Conservation (phyloP, 495 filamentous ascomycete genomes). For the Parmelia sp. region DNA sequence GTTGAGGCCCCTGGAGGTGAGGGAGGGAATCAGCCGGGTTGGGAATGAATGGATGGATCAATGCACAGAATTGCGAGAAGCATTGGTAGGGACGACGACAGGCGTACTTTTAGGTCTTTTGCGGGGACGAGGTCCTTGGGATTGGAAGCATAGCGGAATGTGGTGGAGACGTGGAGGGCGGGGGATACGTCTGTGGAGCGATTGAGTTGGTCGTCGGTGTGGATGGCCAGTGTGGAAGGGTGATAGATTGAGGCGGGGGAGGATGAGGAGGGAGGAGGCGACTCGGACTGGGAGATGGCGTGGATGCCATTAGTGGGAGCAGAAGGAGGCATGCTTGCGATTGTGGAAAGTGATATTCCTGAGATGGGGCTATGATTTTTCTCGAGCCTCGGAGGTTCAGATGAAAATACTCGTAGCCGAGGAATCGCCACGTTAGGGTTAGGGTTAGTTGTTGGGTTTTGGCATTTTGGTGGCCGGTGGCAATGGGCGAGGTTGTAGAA, state of each 20-base stretch:
- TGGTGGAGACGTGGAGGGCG: slow-evolving; percentile 79
- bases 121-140: slow-evolving; percentile 53
- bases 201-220: slow-evolving; percentile 77
- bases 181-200: slow-evolving; percentile 70
- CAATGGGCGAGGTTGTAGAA: no score
- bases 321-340: background rate
- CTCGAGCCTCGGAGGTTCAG: background rate
- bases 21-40: background rate
- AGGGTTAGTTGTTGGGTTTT: no score
- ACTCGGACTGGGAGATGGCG: background rate
- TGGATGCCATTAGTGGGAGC: background rate
- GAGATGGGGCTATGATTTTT: background rate
- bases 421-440: background rate
- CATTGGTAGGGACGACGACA: background rate
- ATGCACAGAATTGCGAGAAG: background rate
- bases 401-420: background rate
- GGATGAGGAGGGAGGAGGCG: background rate
- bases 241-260: slow-evolving; percentile 2
- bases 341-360: background rate
- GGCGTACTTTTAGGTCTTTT: slow-evolving; percentile 32
- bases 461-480: no score
- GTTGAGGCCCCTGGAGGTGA: slow-evolving; percentile 9
- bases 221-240: slow-evolving; percentile 65
- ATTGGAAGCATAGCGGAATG: slow-evolving; percentile 70
- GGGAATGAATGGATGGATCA: slow-evolving; percentile 10